These are phyloP conservation scores for Skeletonema potamos DNA, from an alignment of 108 stramenopile genomes.

Conservation along the genomic window DNA sequence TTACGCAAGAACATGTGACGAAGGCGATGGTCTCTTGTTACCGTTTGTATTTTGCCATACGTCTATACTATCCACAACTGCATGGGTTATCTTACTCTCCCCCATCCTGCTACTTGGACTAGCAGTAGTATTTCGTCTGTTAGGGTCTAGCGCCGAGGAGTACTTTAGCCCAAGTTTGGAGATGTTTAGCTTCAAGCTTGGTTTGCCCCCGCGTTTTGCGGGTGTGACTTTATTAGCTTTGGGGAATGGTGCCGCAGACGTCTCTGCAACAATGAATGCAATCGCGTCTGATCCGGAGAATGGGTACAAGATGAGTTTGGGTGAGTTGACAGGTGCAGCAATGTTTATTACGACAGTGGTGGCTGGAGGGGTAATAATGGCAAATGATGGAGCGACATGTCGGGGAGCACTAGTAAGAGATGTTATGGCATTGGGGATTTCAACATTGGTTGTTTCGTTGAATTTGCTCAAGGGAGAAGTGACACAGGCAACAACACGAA, in stretches of 20 bases:
- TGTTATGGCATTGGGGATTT: conserved; percentile 63
- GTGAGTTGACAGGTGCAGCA: conserved; percentile 92
- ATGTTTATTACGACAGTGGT: conserved; percentile 91
- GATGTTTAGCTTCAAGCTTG: conserved; percentile 81
- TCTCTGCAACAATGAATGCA: conserved; percentile 88
- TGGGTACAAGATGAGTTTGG: conserved; percentile 85
- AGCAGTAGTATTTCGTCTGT: conserved; percentile 80
- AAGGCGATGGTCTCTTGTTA: conserved; percentile 58
- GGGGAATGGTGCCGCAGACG: conserved; percentile 98
- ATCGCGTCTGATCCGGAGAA: conserved; percentile 65
- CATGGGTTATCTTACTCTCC: conserved; percentile 52
- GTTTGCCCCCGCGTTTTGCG: conserved; percentile 93
- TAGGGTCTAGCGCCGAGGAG: conserved; percentile 95
- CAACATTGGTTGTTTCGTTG: conserved; percentile 61
- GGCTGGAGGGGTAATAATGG: conserved; percentile 75
- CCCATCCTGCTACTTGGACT: conserved; percentile 70
- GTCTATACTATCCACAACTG: conserved; percentile 18
- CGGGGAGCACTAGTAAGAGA: conserved; percentile 86
- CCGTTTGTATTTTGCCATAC: conserved; percentile 72
- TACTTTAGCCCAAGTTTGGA: conserved; percentile 93
- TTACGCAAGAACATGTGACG: conserved; percentile 75
- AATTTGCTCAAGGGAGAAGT: conserved; percentile 54
- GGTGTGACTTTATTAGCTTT: conserved; percentile 95
- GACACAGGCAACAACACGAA: not conserved
- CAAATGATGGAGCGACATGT: conserved; percentile 76